Percentiles rank a stretch among this genome's conserved stretches.
Conservation (phyloP, 2,329 filamentous ascomycete species). For the Chaetomium globosum region DNA sequence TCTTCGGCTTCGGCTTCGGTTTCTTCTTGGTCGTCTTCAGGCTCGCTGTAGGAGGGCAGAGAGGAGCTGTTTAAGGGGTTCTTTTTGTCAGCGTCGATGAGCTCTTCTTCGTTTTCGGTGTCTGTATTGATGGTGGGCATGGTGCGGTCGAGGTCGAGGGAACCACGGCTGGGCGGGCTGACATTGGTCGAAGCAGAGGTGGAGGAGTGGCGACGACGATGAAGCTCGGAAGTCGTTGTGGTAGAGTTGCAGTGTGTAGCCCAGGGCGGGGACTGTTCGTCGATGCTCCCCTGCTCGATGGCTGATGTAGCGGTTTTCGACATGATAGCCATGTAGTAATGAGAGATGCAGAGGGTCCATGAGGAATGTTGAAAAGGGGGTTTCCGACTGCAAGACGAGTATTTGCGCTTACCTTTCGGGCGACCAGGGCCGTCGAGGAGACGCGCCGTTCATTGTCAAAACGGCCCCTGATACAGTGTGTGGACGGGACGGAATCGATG, state of each 20-base stretch:
- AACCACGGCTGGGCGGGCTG: background rate
- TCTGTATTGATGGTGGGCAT: background rate
- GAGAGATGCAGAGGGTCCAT: background rate
- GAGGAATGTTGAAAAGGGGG: background rate
- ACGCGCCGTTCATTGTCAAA: conserved; percentile 28
- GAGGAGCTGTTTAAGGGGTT: background rate
- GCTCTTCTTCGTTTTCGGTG: background rate
- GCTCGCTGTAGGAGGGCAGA: background rate
- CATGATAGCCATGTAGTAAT: background rate
- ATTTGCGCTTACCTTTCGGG: conserved; percentile 28
- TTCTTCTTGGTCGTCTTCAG: background rate
- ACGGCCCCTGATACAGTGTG: conserved; percentile 5
- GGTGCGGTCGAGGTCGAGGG: background rate
- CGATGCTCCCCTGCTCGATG: background rate
- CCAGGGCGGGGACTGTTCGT: conserved; percentile 7
- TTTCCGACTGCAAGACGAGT: background rate
- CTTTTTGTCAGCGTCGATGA: conserved; percentile 10
- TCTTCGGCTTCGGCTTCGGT: conserved; percentile 22
- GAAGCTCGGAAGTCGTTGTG: background rate
- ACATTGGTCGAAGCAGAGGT: background rate
- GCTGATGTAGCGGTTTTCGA: background rate
- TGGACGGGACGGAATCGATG: background rate
- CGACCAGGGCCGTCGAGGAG: conserved; percentile 28
- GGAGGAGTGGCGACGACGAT: background rate
- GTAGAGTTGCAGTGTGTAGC: background rate